A percentile compares a stretch with the other conserved stretches of the same genome.
Conservation (phyloP, 371 early-diverging fungal species). For the Apophysomyces variabilis region DNA sequence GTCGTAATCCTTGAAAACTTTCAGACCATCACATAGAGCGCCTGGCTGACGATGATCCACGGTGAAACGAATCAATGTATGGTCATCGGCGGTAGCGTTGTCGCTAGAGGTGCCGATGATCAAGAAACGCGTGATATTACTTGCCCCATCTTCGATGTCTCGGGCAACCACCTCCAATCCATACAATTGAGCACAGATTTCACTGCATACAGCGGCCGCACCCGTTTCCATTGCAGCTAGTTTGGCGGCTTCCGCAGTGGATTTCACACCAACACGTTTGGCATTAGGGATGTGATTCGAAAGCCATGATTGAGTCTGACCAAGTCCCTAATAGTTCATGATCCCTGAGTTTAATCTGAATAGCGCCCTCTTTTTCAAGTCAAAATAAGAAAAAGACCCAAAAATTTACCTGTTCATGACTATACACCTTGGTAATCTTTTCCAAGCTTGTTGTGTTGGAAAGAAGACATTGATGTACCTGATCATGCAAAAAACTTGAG, state of each 20-base stretch:
- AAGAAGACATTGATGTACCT: slow-evolving; percentile 80
- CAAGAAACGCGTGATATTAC: slow-evolving; percentile 91
- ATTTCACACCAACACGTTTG: slow-evolving; percentile 76
- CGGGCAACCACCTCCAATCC: slow-evolving; percentile 73
- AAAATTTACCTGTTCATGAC: slow-evolving; percentile 80
- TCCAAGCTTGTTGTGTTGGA: slow-evolving; percentile 61
- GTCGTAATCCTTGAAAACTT: slow-evolving; percentile 78
- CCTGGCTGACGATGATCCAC: slow-evolving; percentile 92
- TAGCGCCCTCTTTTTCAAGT: background rate
- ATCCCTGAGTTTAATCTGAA: slow-evolving; percentile 6
- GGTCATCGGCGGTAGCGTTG: slow-evolving; percentile 74
- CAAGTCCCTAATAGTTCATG: slow-evolving; percentile 66
- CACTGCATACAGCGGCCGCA: slow-evolving; percentile 86
- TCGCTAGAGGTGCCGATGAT: slow-evolving; percentile 81
- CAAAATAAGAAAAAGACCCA: too few relatives aligned
- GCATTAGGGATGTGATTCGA: slow-evolving; percentile 71
- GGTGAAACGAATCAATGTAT: slow-evolving; percentile 82
- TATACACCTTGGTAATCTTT: slow-evolving; percentile 81
- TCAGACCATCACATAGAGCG: slow-evolving; percentile 86
- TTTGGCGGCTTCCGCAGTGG: slow-evolving; percentile 90
- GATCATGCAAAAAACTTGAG: background rate
- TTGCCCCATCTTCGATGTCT: slow-evolving; percentile 73
- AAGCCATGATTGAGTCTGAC: slow-evolving; percentile 84
- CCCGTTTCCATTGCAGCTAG: slow-evolving; percentile 79
- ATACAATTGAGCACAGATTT: slow-evolving; percentile 83